These are phyloP conservation scores for Tuber borchii DNA, from an alignment of 495 filamentous ascomycete species.

Conservation along the genomic window DNA sequence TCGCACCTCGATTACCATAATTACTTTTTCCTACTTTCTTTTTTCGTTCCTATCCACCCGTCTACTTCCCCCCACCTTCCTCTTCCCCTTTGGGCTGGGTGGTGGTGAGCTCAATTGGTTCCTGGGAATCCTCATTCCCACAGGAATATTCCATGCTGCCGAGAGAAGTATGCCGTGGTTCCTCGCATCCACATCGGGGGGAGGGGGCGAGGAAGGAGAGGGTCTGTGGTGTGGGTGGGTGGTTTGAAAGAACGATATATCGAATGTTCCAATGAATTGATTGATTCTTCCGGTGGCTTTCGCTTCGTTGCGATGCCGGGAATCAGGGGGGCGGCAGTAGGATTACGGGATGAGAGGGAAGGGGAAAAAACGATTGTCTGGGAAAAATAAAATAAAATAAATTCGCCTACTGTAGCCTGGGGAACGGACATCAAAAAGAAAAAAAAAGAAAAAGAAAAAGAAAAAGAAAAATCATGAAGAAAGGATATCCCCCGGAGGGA, in stretches of 20 bases:
- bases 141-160: not conserved
- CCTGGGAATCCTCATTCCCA: not conserved
- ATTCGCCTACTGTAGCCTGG: not conserved
- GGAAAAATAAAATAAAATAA: not conserved
- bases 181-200: not conserved
- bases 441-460: not conserved
- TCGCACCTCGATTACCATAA: not conserved
- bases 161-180: not conserved
- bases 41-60: not conserved
- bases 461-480: not conserved
- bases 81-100: not conserved
- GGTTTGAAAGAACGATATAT: not conserved
- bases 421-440: not conserved
- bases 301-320: not conserved
- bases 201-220: not conserved
- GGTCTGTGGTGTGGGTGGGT: not conserved
- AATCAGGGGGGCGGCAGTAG: not conserved
- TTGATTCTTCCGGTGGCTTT: not conserved
- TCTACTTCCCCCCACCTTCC: not conserved
- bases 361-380: not conserved
- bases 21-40: not conserved
- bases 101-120: not conserved
- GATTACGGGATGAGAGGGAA: not conserved
- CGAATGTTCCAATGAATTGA: not conserved
- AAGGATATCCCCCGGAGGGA: not conserved